These are phyloP conservation scores for Schizophyllum amplum DNA, from an alignment of 1,284 basidiomycete genomes.

Conservation along the genomic window DNA sequence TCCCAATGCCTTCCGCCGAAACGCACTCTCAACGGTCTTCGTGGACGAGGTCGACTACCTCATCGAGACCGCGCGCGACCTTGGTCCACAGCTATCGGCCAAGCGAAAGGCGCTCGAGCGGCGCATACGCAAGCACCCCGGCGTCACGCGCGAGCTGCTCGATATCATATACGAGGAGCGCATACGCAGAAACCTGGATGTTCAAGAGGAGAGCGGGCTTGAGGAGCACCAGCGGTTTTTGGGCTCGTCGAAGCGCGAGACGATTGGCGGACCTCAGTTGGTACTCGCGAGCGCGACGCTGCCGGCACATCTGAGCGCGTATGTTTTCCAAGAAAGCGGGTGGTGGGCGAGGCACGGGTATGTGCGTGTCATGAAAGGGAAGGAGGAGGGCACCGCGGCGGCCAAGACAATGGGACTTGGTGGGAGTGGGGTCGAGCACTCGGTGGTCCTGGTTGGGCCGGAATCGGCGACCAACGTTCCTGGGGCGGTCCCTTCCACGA, in stretches of 20 bases:
- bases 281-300: slow-evolving; percentile 66
- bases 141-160: slow-evolving; percentile 49
- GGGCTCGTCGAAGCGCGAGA: neutral
- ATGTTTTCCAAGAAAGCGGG: slow-evolving; percentile 42
- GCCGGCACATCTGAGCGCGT: slow-evolving; percentile 42
- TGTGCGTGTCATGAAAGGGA: slow-evolving; percentile 32
- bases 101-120: slow-evolving; percentile 16
- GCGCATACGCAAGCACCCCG: slow-evolving; percentile 40
- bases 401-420: slow-evolving; percentile 14
- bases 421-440: slow-evolving; percentile 39
- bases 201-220: slow-evolving; percentile 1
- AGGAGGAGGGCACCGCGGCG: slow-evolving; percentile 4
- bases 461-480: slow-evolving; percentile 44
- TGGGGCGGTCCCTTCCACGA: slow-evolving; percentile 17
- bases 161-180: slow-evolving; percentile 40
- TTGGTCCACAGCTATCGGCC: slow-evolving; percentile 27
- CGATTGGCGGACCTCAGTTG: slow-evolving; percentile 38
- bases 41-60: slow-evolving; percentile 73
- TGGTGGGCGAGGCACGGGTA: slow-evolving; percentile 40
- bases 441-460: slow-evolving; percentile 49
- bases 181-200: slow-evolving; percentile 13
- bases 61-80: slow-evolving; percentile 31
- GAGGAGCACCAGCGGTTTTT: neutral
- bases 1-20: slow-evolving; percentile 33
- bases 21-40: slow-evolving; percentile 44